A percentile compares a stretch with the other conserved stretches of the same genome.
phyloP scores from a whole-genome alignment of 352 stramenopile species.

The Blastocystis hominis region DNA sequence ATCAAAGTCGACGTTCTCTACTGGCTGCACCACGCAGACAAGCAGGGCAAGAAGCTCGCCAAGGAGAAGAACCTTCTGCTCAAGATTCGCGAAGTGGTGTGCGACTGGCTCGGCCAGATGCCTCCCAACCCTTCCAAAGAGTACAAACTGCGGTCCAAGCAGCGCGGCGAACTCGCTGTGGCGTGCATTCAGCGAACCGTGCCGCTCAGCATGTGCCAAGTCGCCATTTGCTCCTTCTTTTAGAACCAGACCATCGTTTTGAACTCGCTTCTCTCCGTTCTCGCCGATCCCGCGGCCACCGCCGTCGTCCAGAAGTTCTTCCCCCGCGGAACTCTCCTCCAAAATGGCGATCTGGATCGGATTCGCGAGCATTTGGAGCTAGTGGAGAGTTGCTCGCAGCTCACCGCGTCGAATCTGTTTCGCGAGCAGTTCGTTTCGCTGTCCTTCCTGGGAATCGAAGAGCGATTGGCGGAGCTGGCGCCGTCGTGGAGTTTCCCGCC shows the following conservation, averaged over 20 bases:
- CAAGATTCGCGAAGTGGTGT: constrained; percentile 1
- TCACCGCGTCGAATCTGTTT: not conserved
- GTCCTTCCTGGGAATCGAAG: not conserved
- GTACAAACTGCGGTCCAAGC: not conserved
- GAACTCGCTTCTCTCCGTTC: not conserved
- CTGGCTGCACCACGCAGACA: constrained; percentile 33
- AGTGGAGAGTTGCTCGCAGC: not conserved
- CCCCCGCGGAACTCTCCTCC: not conserved
- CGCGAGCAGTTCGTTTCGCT: not conserved
- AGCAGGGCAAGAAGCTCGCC: not conserved
- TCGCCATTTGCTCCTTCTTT: not conserved
- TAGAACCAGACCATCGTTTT: not conserved
- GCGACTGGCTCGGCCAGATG: not conserved
- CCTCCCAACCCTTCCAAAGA: not conserved
- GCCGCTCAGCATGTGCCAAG: not conserved
- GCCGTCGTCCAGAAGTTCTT: constrained; percentile 4
- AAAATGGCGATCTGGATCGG: not conserved
- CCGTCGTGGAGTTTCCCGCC: not conserved
- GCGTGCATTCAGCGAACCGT: not conserved
- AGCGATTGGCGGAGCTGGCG: not conserved
- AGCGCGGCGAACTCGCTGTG: not conserved
- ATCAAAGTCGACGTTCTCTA: constrained; percentile 19
- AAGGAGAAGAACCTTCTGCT: not conserved
- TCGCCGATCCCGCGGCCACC: not conserved
- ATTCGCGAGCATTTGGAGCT: not conserved